Evolutionary conservation across 352 stramenopile genomes (phyloP), one percentile per base, ranked within the genome.

Genomic region (Phytophthora hibernalis): DNA sequence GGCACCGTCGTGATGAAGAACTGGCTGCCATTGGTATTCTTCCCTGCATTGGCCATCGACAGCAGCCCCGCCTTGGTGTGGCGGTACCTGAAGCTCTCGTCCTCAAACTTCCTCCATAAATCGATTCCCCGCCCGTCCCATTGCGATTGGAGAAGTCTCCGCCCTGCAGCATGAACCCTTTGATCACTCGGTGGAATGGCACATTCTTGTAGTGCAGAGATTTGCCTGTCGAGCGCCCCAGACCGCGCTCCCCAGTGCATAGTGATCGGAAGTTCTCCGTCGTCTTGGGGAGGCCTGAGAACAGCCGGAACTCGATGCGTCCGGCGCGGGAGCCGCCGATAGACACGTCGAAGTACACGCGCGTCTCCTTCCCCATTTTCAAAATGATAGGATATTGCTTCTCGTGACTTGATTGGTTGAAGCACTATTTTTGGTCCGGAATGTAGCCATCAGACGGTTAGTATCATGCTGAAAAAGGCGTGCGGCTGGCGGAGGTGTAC

Each of bases 11-110:
- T 93, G 62, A 95, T 92, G 81, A 93, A 95, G 68, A 95, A 95
- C 74, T 95, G 87, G 51, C 79, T 91, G 30, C 87, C 85, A 48
- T 95, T 95, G 2, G 87, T 90, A 67, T 93, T 66, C 3, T 70
- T 80, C 0, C 85, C 87, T 3, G 93, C 89, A 67, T 99, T 99
- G 9, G 95, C 95, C 95, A 98, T 99, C 9, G 91, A 98, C 31
- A 99, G 74, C 37, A 98, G 79, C n/a, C 95, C 97, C 18, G 94
- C 87, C 56, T 91, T 94, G 6, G 78, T 90, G 74, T 99, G 97
- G 26, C 92, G 97, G 45, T 98, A 74, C 18, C 76, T 71, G 68
- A 99, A 99, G 81, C 97, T 98, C 80, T 99, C 97, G 71, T 99
- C 96, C 18, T 58, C 77, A 66, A 98, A 97, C 31, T 70, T 79